Evolutionary conservation across 1,284 basidiomycete species (phyloP).

Genomic region (Malassezia vespertilionis): DNA sequence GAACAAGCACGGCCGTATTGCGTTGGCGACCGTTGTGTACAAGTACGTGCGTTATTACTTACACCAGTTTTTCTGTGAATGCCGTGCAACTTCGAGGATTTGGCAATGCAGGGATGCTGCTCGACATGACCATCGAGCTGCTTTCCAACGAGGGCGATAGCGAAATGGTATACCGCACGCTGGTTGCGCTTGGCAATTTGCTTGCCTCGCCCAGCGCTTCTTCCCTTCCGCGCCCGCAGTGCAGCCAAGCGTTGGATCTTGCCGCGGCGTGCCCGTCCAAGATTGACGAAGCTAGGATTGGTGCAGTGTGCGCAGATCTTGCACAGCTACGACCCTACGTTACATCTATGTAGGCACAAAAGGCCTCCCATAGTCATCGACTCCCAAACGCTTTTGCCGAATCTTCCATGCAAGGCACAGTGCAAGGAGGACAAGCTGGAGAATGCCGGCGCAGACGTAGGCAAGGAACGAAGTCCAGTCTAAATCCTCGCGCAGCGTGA

Average conservation of each 20-base stretch:
- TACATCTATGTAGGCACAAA: conserved; percentile 41
- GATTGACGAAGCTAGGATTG: conserved; percentile 2
- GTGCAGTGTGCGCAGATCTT: conserved; percentile 5
- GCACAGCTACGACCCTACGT: background rate
- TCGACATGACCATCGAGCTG: conserved; percentile 30
- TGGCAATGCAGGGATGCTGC: conserved; percentile 17
- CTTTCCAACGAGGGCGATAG: conserved; percentile 53
- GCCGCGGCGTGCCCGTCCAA: background rate
- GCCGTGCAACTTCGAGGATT: conserved; percentile 2
- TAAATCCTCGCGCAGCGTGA: conserved; percentile 39
- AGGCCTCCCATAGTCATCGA: conserved; percentile 83
- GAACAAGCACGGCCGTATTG: conserved; percentile 61
- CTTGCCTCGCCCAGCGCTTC: conserved; percentile 4
- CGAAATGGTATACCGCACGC: conserved; percentile 71
- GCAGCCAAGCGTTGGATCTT: background rate
- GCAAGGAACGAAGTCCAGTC: conserved; percentile 46
- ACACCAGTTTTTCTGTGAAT: conserved; percentile 10
- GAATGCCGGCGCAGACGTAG: conserved; percentile 70
- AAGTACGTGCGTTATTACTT: conserved; percentile 54
- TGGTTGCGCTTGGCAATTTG: conserved; percentile 78
- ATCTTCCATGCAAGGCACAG: conserved; percentile 48
- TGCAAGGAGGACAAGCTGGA: conserved; percentile 69
- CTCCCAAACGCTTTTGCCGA: conserved; percentile 59
- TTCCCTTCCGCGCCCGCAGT: background rate
- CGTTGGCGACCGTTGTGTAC: conserved; percentile 64